A percentile compares a stretch with the other conserved stretches of the same genome.
phyloP scores from a whole-genome alignment of 164 flowering plant species.

The Kalanchoe fedtschenkoi region DNA sequence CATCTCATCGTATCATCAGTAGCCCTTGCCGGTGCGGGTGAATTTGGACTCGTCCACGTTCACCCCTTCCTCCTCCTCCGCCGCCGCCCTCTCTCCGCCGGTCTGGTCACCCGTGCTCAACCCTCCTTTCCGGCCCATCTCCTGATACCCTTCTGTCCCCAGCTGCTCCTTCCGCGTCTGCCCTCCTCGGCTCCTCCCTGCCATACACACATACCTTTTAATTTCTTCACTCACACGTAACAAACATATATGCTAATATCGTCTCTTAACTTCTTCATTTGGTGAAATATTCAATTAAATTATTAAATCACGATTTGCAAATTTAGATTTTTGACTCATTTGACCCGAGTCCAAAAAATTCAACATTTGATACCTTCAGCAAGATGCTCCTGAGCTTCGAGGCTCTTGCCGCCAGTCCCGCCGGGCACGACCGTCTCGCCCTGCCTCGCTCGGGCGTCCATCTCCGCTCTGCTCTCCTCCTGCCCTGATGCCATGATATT shows the following conservation, averaged over 20 bases:
- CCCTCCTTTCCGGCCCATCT: constrained; percentile 9
- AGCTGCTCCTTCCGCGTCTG: constrained; percentile 13
- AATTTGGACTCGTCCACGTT: constrained; percentile 65
- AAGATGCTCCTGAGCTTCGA: constrained; percentile 73
- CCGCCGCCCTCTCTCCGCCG: constrained; percentile 48
- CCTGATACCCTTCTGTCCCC: constrained; percentile 11
- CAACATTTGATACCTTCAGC: too few relatives aligned
- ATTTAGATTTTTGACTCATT: too few relatives aligned
- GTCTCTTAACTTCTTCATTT: neutral
- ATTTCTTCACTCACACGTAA: neutral
- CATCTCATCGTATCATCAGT: neutral
- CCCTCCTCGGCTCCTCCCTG: constrained; percentile 13
- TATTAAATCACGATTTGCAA: too few relatives aligned
- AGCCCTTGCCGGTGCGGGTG: constrained; percentile 8
- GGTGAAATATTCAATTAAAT: neutral
- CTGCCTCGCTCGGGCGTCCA: constrained; percentile 56
- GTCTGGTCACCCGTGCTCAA: constrained; percentile 57
- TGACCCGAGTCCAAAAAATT: too few relatives aligned
- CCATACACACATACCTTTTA: neutral
- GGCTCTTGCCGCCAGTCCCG: constrained; percentile 77
- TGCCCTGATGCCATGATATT: constrained; percentile 43
- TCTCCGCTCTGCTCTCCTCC: constrained; percentile 22
- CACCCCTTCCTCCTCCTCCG: constrained; percentile 36
- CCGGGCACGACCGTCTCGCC: constrained; percentile 79
- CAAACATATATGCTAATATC: too few relatives aligned